Base-by-base conservation (phyloP, 352 stramenopile species). In the Globisporangium spiculum region DNA sequence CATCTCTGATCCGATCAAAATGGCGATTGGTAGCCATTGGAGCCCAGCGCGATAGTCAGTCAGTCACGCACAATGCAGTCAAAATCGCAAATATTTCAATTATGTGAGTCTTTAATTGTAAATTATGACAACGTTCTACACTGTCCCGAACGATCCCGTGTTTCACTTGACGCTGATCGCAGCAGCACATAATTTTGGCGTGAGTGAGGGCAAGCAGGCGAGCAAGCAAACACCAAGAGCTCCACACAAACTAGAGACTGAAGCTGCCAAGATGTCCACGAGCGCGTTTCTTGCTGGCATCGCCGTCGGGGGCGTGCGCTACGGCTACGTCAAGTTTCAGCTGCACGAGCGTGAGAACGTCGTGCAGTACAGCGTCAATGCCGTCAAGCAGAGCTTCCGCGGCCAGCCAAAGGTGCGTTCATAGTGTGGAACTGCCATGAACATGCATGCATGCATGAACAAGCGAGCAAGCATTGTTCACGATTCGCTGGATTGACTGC, bases 231-330 rank as follows among this genome's bases (percentile, higher is more conserved):
- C 52, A 18, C 10, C 38, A 22, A 57, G 61, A 57, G 67, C 54
- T 46, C 41, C n/a, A 46, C n/a, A 62, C 38, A 41, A 62, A 26
- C 30, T 14, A 6, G 14, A 52, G 24, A 41, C 46, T 54, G 32
- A 56, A 56, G 38, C 7, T 4, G 38, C 38, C 41, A 20, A 53
- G 3, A 93, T 93, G 85, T 91, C 83, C 27, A 57, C 87, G 41
- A 83, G 80, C 70, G 83, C 86, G 61, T 92, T 93, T 70, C 68
- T 90, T 60, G 86, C 84, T 53, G 86, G 86, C 50, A 71, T 86
- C 59, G 80, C 81, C 63, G 72, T 84, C 9, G 83, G 82, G 57
- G 84, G 86, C 38, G 67, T 87, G 73, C 82, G 73, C 55, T 93
- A 93, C 72, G 83, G 82, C 46, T 70, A 79, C 50, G 73, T 84